Evolutionary conservation across 164 flowering plant species (phyloP).

Genomic region (Akebia trifoliata): DNA sequence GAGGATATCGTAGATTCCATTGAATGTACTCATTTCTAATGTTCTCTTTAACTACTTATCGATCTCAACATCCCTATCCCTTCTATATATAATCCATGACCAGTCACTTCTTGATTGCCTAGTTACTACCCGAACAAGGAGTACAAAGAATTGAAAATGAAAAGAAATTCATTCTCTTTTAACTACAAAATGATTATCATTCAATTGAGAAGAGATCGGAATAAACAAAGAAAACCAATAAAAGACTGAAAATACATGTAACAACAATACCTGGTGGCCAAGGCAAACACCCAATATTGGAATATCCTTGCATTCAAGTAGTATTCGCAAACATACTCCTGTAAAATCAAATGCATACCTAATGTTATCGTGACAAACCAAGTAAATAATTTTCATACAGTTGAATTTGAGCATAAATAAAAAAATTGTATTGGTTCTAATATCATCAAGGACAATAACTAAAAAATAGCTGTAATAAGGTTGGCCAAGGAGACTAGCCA

Average conservation of each 20-base stretch:
- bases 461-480: background rate
- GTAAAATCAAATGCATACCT: slow-evolving; percentile 15
- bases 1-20: too few species aligned
- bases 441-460: background rate
- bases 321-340: slow-evolving; percentile 81
- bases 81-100: too few species aligned
- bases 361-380: background rate
- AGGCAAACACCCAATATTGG: slow-evolving; percentile 99
- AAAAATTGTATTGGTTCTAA: background rate
- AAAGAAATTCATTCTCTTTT: too few species aligned
- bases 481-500: background rate
- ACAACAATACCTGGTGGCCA: slow-evolving; percentile 83
- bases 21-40: too few species aligned
- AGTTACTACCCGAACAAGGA: too few species aligned
- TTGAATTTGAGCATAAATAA: background rate
- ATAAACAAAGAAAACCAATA: background rate
- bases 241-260: background rate
- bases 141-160: too few species aligned
- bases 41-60: too few species aligned
- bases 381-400: background rate
- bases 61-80: too few species aligned
- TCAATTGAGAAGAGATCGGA: background rate
- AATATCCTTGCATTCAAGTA: slow-evolving; percentile 77
- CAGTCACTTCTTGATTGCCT: too few species aligned
- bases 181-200: background rate